Evolutionary conservation across 441 rosid species (phyloP).

Genomic region (Pelargonium myrrhifolium): DNA sequence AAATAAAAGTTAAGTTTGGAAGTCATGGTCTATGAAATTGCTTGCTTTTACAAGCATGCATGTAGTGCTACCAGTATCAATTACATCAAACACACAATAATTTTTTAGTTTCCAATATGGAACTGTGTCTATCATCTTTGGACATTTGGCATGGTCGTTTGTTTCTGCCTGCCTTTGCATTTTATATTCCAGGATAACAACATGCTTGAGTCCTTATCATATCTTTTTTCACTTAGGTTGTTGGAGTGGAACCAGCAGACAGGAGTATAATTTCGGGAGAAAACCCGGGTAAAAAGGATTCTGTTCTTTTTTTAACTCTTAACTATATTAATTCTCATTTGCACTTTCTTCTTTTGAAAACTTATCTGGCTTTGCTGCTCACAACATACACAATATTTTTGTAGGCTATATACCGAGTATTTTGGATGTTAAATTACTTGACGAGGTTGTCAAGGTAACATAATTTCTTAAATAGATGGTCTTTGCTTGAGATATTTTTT

Average conservation of each 20-base stretch:
- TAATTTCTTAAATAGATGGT: constrained; percentile 1
- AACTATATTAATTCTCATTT: not conserved
- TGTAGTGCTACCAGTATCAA: not conserved
- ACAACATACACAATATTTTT: constrained; percentile 14
- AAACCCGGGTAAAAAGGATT: constrained; percentile 45
- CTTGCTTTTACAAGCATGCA: not conserved
- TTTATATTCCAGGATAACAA: constrained; percentile 6
- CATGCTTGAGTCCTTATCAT: constrained; percentile 6
- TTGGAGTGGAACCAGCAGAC: constrained; percentile 93
- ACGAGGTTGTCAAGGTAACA: constrained; percentile 74
- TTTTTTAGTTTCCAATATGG: not conserved
- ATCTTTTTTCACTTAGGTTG: constrained; percentile 37
- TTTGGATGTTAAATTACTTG: constrained; percentile 74
- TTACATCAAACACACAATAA: not conserved
- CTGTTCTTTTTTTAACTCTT: constrained; percentile 9
- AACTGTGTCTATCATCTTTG: not conserved
- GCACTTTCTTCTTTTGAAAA: constrained; percentile 8
- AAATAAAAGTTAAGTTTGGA: not conserved
- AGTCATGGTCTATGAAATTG: not conserved
- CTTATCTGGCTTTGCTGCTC: constrained; percentile 17
- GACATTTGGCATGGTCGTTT: too few species aligned
- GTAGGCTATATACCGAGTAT: constrained; percentile 73
- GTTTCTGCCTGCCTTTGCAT: too few species aligned
- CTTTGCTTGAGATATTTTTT: not conserved
- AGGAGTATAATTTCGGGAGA: constrained; percentile 84